phyloP scores from a whole-genome alignment of 106 monocot species.

The Ottelia alismoides region DNA sequence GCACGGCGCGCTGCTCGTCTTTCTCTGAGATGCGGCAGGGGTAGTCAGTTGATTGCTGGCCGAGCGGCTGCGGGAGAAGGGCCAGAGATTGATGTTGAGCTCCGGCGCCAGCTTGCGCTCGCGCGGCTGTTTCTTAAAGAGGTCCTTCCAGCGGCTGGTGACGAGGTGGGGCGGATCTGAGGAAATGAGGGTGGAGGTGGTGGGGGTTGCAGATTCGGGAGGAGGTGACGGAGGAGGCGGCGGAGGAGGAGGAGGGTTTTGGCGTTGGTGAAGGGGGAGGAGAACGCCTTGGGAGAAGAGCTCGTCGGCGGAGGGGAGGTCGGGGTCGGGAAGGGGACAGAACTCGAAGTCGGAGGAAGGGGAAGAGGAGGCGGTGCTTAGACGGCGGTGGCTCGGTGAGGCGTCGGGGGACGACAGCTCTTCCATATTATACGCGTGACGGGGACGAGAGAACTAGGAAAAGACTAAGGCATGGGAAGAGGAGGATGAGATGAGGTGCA shows the following conservation, averaged over 20 bases:
- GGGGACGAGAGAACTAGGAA: too few species aligned
- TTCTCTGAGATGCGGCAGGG: slow-evolving; percentile 9
- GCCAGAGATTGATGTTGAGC: slow-evolving; percentile 87
- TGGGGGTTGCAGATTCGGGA: background rate
- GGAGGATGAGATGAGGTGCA: too few species aligned
- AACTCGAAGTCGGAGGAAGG: slow-evolving; percentile 82
- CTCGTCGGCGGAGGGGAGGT: slow-evolving; percentile 55
- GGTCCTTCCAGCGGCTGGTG: slow-evolving; percentile 66
- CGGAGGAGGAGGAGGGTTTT: background rate
- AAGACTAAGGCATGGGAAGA: too few species aligned
- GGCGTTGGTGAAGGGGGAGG: slow-evolving; percentile 45
- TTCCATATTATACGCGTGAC: too few species aligned
- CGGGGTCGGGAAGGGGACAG: slow-evolving; percentile 25
- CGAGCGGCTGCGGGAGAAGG: slow-evolving; percentile 78
- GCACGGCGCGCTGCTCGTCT: slow-evolving; percentile 78
- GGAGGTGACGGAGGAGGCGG: too few species aligned
- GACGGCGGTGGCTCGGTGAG: background rate
- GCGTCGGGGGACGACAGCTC: background rate
- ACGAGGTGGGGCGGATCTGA: background rate
- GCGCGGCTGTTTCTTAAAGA: slow-evolving; percentile 21
- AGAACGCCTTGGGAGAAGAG: slow-evolving; percentile 69
- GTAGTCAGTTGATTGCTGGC: slow-evolving; percentile 25
- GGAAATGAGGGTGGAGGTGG: slow-evolving; percentile 1
- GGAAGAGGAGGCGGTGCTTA: slow-evolving; percentile 14
- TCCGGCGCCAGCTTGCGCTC: slow-evolving; percentile 20